Percentiles rank a stretch among this genome's conserved stretches.
Evolutionary conservation across 2,329 filamentous ascomycete genomes (phyloP).

Genomic region (Raffaelea ambrosiae): DNA sequence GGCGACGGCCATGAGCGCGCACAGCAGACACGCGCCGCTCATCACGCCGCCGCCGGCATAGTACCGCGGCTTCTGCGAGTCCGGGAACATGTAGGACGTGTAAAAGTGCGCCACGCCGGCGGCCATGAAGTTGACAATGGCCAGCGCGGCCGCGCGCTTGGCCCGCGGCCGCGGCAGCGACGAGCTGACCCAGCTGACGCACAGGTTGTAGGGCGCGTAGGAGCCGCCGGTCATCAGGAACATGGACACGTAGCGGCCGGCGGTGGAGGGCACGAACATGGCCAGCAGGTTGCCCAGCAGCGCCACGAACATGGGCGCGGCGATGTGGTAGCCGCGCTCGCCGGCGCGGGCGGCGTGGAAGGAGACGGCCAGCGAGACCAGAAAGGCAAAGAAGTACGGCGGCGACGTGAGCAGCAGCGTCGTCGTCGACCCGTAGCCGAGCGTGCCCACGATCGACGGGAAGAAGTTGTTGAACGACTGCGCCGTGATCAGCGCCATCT

Average conservation of each 20-base stretch:
- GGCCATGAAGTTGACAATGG: not conserved
- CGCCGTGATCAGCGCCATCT: conserved; percentile 41
- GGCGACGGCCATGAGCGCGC: not conserved
- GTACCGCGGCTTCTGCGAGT: not conserved
- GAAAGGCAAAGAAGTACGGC: not conserved
- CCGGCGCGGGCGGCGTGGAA: not conserved
- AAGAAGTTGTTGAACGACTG: conserved; percentile 60
- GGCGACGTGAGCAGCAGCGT: conserved; percentile 49
- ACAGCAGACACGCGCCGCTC: not conserved
- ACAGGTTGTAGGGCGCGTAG: not conserved
- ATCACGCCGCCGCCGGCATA: not conserved
- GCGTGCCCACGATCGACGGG: conserved; percentile 52
- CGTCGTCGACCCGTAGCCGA: conserved; percentile 45
- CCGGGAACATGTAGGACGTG: not conserved
- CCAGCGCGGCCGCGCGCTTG: not conserved
- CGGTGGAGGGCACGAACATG: not conserved
- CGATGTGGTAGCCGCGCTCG: not conserved
- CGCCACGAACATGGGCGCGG: not conserved
- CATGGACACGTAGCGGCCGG: not conserved
- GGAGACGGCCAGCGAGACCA: not conserved
- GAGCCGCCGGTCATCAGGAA: not conserved
- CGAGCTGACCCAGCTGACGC: not conserved
- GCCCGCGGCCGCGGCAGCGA: not conserved
- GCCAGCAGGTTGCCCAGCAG: not conserved
- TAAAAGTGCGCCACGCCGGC: not conserved